Conservation (phyloP, 495 filamentous ascomycete genomes). For the Xylaria sp. region DNA sequence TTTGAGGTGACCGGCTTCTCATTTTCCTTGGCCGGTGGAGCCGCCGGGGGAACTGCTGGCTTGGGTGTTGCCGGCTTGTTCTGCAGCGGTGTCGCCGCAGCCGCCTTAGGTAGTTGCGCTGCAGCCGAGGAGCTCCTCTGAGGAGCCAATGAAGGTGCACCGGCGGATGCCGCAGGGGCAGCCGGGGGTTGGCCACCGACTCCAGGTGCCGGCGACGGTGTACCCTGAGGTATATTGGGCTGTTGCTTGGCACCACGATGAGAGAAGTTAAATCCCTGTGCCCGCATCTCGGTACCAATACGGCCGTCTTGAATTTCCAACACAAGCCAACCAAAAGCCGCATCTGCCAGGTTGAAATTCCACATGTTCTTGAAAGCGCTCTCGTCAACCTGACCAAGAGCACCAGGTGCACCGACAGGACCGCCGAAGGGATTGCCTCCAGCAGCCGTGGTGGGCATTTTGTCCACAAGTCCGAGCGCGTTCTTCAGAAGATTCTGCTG, state of each 20-base stretch:
- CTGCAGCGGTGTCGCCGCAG: slow-evolving; percentile 50
- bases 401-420: slow-evolving; percentile 71
- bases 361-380: slow-evolving; percentile 99
- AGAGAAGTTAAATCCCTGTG: slow-evolving; percentile 99
- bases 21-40: slow-evolving; percentile 53
- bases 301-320: slow-evolving; percentile 92
- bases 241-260: slow-evolving; percentile 76
- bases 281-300: slow-evolving; percentile 97
- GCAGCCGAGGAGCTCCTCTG: slow-evolving; percentile 47
- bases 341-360: slow-evolving; percentile 99
- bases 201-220: slow-evolving; percentile 43
- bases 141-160: slow-evolving; percentile 38
- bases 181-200: slow-evolving; percentile 45
- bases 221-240: slow-evolving; percentile 43
- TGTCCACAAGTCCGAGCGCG: slow-evolving; percentile 86
- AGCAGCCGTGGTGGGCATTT: slow-evolving; percentile 94
- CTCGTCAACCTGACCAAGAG: slow-evolving; percentile 90
- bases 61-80: slow-evolving; percentile 62
- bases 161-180: slow-evolving; percentile 47
- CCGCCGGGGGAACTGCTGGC: slow-evolving; percentile 47
- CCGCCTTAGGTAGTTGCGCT: slow-evolving; percentile 48
- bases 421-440: slow-evolving; percentile 97
- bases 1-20: slow-evolving; percentile 57
- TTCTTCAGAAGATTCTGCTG: slow-evolving; percentile 91
- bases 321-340: slow-evolving; percentile 94